These are phyloP conservation scores for Dinochytrium kinnereticum DNA, from an alignment of 371 early-diverging fungal genomes.

Conservation along the genomic window DNA sequence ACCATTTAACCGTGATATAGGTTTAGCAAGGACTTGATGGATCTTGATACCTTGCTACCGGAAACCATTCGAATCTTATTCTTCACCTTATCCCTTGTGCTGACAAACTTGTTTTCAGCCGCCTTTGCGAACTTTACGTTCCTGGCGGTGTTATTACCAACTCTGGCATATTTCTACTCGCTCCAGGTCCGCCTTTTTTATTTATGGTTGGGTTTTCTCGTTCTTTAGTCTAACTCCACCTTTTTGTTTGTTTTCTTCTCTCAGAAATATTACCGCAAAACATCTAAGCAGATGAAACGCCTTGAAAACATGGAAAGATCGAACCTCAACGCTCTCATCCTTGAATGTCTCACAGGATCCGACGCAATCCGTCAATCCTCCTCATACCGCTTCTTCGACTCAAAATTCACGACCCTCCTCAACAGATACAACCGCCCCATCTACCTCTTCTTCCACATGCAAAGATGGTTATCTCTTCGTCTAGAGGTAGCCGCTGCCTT, in stretches of 20 bases:
- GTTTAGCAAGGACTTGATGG: constrained; percentile 20
- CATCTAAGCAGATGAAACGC: constrained; percentile 54
- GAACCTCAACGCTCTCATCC: constrained; percentile 37
- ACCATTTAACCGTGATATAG: not conserved
- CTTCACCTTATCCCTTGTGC: constrained; percentile 46
- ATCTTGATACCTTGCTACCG: constrained; percentile 21
- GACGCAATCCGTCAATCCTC: constrained; percentile 32
- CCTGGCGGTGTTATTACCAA: constrained; percentile 4
- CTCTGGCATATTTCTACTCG: not conserved
- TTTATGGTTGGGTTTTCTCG: constrained; percentile 14
- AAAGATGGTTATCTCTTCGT: constrained; percentile 64
- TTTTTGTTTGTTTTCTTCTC: too few relatives aligned
- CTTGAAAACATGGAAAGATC: constrained; percentile 41
- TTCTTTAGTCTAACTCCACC: constrained; percentile 36
- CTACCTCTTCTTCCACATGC: constrained; percentile 19
- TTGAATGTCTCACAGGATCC: constrained; percentile 40
- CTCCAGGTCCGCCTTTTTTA: constrained; percentile 14
- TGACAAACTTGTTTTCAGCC: not conserved
- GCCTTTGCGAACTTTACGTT: not conserved
- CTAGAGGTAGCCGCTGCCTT: constrained; percentile 68
- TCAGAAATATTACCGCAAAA: constrained; percentile 46
- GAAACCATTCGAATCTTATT: constrained; percentile 20
- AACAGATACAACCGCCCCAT: not conserved
- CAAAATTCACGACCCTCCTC: not conserved
- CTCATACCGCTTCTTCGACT: constrained; percentile 16